phyloP scores from a whole-genome alignment of 768 basidiomycete genomes.

The Suillus subluteus region DNA sequence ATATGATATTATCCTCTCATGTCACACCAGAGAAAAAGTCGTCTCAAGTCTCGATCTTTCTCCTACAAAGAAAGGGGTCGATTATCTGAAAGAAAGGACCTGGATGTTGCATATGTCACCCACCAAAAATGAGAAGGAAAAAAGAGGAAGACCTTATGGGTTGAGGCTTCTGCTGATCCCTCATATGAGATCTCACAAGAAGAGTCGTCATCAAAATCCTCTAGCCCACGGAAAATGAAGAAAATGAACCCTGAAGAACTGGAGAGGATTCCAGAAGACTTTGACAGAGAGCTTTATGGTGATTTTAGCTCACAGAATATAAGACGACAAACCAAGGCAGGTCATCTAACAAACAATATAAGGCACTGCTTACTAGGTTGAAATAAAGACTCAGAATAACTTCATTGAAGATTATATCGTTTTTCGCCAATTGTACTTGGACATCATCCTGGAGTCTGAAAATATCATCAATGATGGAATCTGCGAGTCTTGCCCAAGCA shows the following conservation, averaged over 20 bases:
- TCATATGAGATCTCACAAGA: not conserved
- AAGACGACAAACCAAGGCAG: not conserved
- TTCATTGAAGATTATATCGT: conserved; percentile 6
- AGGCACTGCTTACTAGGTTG: not conserved
- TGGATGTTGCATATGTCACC: not conserved
- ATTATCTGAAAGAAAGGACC: not conserved
- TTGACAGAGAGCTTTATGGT: not conserved
- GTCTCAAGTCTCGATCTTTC: not conserved
- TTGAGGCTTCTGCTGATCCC: not conserved
- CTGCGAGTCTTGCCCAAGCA: not conserved
- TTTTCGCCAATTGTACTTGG: not conserved
- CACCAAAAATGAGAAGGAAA: not conserved
- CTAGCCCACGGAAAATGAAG: not conserved
- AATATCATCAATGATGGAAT: not conserved
- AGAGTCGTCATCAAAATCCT: not conserved
- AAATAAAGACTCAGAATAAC: conserved; percentile 12
- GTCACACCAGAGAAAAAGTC: not conserved
- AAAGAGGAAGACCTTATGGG: not conserved
- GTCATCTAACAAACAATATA: not conserved
- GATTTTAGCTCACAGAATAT: not conserved
- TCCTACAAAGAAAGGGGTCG: not conserved
- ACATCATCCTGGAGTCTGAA: conserved; percentile 4
- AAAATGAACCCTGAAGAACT: not conserved
- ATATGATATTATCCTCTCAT: not conserved
- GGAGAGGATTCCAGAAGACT: not conserved